phyloP scores from a whole-genome alignment of 768 basidiomycete genomes.

The Suillus luteus region DNA sequence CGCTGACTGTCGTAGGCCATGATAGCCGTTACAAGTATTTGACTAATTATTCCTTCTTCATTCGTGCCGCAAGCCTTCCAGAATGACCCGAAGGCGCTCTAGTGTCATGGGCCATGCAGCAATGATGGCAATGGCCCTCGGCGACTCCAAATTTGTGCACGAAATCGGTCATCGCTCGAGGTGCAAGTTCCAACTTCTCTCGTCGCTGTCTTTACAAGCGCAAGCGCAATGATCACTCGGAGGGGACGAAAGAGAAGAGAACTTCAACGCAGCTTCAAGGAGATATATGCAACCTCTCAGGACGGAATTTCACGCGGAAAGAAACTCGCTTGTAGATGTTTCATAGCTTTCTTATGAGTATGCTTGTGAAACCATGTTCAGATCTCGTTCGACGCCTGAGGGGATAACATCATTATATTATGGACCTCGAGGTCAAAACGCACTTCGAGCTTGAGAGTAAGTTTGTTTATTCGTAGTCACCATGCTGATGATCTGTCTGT shows the following conservation, averaged over 20 bases:
- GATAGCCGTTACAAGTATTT: neutral
- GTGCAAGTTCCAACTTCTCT: conserved; percentile 49
- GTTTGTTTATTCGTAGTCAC: neutral
- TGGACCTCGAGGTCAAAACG: neutral
- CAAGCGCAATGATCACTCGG: conserved; percentile 20
- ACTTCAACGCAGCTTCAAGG: conserved; percentile 19
- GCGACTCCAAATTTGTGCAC: conserved; percentile 64
- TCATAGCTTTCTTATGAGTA: neutral
- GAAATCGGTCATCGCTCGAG: conserved; percentile 76
- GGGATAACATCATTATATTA: neutral
- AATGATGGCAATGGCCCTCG: neutral
- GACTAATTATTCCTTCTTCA: neutral
- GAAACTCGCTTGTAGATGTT: neutral
- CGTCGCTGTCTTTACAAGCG: conserved; percentile 55
- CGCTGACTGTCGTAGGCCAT: conserved; percentile 18
- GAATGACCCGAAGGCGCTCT: neutral
- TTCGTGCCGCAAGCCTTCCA: conserved; percentile 21
- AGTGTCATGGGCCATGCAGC: neutral
- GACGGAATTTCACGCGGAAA: conserved; percentile 36
- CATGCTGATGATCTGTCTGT: neutral
- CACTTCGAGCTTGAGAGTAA: neutral
- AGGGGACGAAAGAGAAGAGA: conserved; percentile 30
- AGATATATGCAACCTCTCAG: conserved; percentile 20
- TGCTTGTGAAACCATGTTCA: neutral
- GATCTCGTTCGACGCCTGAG: neutral